These are phyloP conservation scores for Senna tora DNA, from an alignment of 306 rosid species.

Conservation along the genomic window DNA sequence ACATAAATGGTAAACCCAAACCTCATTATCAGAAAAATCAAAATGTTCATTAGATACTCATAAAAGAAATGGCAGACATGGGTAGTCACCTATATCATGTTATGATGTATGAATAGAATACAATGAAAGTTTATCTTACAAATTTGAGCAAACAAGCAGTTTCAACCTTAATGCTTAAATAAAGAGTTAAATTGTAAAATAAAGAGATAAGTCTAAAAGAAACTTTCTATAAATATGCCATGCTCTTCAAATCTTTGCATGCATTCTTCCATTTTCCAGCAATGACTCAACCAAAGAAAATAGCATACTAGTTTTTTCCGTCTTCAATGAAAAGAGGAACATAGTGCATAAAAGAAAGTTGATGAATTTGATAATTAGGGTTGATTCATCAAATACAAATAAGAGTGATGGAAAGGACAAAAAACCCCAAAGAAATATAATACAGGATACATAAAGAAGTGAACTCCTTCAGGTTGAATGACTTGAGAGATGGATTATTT, in stretches of 20 bases:
- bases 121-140: background rate
- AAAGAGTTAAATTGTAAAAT: background rate
- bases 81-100: background rate
- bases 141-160: background rate
- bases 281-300: conserved; percentile 2
- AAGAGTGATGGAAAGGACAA: background rate
- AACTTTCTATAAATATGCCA: background rate
- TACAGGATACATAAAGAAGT: conserved; percentile 88
- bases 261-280: background rate
- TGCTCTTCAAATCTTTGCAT: background rate
- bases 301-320: background rate
- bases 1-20: background rate
- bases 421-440: background rate
- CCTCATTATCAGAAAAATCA: background rate
- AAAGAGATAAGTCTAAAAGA: background rate
- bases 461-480: conserved; percentile 93
- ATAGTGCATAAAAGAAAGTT: background rate
- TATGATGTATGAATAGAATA: background rate
- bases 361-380: background rate
- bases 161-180: background rate
- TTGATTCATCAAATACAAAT: background rate
- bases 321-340: background rate
- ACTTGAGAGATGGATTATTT: conserved; percentile 89
- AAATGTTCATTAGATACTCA: background rate
- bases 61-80: background rate